A percentile compares a stretch with the other conserved stretches of the same genome.
Evolutionary conservation across 2,329 filamentous ascomycete species (phyloP).

Genomic region (Boeremia exigua): DNA sequence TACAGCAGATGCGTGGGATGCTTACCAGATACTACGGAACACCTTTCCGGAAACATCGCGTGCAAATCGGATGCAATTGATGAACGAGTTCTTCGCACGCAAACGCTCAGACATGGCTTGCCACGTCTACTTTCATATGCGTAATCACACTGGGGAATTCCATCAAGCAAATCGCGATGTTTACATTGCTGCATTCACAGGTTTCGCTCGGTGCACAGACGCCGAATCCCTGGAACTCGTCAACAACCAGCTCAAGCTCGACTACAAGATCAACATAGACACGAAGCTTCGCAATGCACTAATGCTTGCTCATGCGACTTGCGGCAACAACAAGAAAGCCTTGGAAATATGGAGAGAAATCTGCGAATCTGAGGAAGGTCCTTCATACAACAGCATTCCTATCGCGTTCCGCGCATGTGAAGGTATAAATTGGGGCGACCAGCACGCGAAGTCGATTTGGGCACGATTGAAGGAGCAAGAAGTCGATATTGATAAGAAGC

Average conservation of each 20-base stretch:
- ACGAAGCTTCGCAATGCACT: conserved; percentile 82
- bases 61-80: conserved; percentile 70
- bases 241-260: conserved; percentile 94
- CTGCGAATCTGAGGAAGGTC: conserved; percentile 81
- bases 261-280: conserved; percentile 76
- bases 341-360: conserved; percentile 86
- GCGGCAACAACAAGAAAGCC: conserved; percentile 69
- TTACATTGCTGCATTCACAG: conserved; percentile 79
- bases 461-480: conserved; percentile 74
- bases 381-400: conserved; percentile 78
- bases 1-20: conserved; percentile 67
- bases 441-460: conserved; percentile 67
- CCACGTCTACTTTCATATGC: conserved; percentile 92
- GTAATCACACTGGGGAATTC: conserved; percentile 69
- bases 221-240: conserved; percentile 73
- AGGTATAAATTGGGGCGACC: conserved; percentile 56
- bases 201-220: conserved; percentile 68
- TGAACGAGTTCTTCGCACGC: conserved; percentile 81
- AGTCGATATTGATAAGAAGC: conserved; percentile 73
- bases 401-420: conserved; percentile 84
- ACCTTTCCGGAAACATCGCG: conserved; percentile 69
- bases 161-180: conserved; percentile 74
- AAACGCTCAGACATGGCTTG: conserved; percentile 82
- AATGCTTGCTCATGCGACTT: conserved; percentile 82
- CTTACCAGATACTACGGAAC: conserved; percentile 64